Percentiles rank a stretch among this genome's conserved stretches.
These are phyloP conservation scores for Dittrichia graveolens DNA, from an alignment of 129 eudicot genomes.

Conservation along the genomic window DNA sequence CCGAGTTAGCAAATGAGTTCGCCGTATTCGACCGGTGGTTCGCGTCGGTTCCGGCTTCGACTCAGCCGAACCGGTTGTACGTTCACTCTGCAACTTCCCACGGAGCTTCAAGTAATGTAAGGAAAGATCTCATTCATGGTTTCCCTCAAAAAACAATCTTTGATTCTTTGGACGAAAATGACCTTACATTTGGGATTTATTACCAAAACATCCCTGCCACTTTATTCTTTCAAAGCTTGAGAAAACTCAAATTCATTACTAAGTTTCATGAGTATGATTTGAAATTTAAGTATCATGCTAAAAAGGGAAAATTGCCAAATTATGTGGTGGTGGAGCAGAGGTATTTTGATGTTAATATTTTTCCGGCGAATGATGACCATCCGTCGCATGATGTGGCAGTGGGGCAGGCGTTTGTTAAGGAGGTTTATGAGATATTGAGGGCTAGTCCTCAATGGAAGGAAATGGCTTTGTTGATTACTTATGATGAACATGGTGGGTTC, in stretches of 20 bases:
- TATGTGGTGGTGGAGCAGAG: constrained; percentile 92
- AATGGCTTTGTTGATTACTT: constrained; percentile 86
- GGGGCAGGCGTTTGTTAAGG: constrained; percentile 95
- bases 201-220: constrained; percentile 92
- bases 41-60: constrained; percentile 93
- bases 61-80: constrained; percentile 91
- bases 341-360: constrained; percentile 64
- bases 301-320: constrained; percentile 70
- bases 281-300: constrained; percentile 71
- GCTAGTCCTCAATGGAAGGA: constrained; percentile 92
- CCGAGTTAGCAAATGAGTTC: constrained; percentile 78
- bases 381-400: constrained; percentile 92
- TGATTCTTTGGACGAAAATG: constrained; percentile 82
- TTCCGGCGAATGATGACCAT: constrained; percentile 94
- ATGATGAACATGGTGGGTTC: constrained; percentile 98
- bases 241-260: constrained; percentile 59
- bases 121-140: constrained; percentile 70
- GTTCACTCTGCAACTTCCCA: constrained; percentile 92
- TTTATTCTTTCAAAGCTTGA: constrained; percentile 63
- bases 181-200: constrained; percentile 73
- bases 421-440: constrained; percentile 86
- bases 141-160: constrained; percentile 91
- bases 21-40: constrained; percentile 89
- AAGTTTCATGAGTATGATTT: constrained; percentile 67
- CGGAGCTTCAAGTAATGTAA: constrained; percentile 93